Percentiles rank a stretch among this genome's conserved stretches.
Conservation (phyloP, 2,329 filamentous ascomycete species). For the Beauveria caledonica region DNA sequence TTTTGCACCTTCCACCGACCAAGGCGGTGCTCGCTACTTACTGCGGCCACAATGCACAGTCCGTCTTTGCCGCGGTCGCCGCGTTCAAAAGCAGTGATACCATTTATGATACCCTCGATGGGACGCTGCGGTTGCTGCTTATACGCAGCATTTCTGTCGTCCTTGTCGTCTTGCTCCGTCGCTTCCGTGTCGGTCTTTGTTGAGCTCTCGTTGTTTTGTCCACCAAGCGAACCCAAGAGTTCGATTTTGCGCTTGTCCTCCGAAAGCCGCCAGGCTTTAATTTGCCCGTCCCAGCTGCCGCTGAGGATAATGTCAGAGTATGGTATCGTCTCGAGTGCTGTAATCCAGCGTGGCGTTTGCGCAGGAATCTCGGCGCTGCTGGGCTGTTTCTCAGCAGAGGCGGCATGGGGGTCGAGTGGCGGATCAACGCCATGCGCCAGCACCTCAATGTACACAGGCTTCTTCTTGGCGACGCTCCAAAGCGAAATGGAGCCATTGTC, state of each 20-base stretch:
- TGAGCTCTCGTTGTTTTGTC: slow-evolving; percentile 10
- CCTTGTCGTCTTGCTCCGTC: slow-evolving; percentile 16
- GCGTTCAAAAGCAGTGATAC: slow-evolving; percentile 77
- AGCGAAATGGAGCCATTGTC: slow-evolving; percentile 83
- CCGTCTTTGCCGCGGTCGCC: slow-evolving; percentile 70
- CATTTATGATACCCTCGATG: slow-evolving; percentile 76
- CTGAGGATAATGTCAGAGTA: slow-evolving; percentile 86
- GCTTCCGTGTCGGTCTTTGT: not conserved
- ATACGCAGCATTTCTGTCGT: slow-evolving; percentile 21
- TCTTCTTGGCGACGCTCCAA: slow-evolving; percentile 92
- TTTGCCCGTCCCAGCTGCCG: slow-evolving; percentile 83
- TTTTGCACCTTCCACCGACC: slow-evolving; percentile 67
- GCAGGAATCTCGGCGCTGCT: slow-evolving; percentile 51
- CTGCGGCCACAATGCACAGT: slow-evolving; percentile 74
- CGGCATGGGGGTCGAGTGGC: slow-evolving; percentile 55
- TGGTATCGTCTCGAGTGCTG: slow-evolving; percentile 75
- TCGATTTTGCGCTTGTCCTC: slow-evolving; percentile 77
- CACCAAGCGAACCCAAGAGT: slow-evolving; percentile 58
- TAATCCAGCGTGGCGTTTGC: slow-evolving; percentile 78
- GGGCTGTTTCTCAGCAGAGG: slow-evolving; percentile 63
- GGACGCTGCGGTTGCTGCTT: slow-evolving; percentile 17
- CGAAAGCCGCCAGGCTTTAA: slow-evolving; percentile 77
- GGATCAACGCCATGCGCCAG: slow-evolving; percentile 81
- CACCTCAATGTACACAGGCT: slow-evolving; percentile 72
- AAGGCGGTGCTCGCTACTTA: slow-evolving; percentile 78